These are phyloP conservation scores for Coemansia guatemalensis DNA, from an alignment of 192 early-diverging fungal species.

Conservation along the genomic window DNA sequence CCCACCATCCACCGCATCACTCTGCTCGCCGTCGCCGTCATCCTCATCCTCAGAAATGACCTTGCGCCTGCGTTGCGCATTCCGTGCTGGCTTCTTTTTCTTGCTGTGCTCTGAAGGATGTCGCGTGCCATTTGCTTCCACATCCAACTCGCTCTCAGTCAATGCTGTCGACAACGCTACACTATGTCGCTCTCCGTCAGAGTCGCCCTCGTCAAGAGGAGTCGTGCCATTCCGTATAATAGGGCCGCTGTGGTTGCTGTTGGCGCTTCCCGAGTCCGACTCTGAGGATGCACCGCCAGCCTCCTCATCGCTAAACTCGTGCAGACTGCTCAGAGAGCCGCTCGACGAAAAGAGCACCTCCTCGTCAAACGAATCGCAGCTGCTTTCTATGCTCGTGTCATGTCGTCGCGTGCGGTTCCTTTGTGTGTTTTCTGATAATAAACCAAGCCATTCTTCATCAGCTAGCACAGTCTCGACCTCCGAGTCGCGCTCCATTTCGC, in stretches of 20 bases:
- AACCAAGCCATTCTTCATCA: conserved; percentile 39
- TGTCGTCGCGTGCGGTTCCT: conserved; percentile 3
- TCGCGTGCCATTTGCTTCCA: conserved; percentile 11
- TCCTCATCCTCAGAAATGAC: conserved; percentile 46
- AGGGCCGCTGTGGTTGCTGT: conserved; percentile 17
- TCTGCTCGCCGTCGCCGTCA: conserved; percentile 13
- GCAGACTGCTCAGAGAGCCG: conserved; percentile 46
- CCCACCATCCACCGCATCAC: conserved; percentile 13
- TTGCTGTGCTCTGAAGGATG: conserved; percentile 2
- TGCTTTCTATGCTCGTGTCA: conserved; percentile 10
- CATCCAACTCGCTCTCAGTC: conserved; percentile 41
- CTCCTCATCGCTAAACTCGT: conserved; percentile 47
- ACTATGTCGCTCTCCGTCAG: neutral
- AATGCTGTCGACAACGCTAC: conserved; percentile 7
- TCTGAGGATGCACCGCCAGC: conserved; percentile 4
- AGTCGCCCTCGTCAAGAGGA: neutral
- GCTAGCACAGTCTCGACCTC: conserved; percentile 45
- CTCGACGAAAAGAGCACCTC: conserved; percentile 49
- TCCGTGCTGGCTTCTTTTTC: conserved; percentile 6
- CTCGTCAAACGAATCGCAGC: conserved; percentile 31
- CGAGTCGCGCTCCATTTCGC: conserved; percentile 45
- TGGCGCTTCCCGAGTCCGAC: neutral
- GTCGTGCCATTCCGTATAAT: conserved; percentile 32
- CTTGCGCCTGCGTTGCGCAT: conserved; percentile 20
- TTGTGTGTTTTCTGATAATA: conserved; percentile 8